A percentile compares a stretch with the other conserved stretches of the same genome.
These are phyloP conservation scores for Stephanodiscus minutulus DNA, from an alignment of 108 stramenopile species.

Conservation along the genomic window DNA sequence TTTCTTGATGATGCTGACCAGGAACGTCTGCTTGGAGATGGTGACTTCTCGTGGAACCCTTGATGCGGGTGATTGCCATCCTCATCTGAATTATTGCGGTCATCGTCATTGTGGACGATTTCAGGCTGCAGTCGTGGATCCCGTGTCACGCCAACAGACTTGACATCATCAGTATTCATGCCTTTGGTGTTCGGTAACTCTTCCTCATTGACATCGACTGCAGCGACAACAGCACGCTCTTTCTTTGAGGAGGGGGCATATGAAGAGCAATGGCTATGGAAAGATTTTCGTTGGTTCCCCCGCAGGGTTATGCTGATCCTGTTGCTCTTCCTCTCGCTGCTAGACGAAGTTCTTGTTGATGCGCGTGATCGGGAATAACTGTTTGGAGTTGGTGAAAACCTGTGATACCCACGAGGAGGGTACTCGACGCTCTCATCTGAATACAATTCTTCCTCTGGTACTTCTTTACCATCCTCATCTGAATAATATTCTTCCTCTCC, in stretches of 20 bases:
- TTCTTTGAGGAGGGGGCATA: background rate
- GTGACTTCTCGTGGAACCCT: too few species aligned
- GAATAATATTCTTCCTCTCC: conserved; percentile 2
- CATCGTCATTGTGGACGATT: background rate
- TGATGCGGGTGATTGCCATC: too few species aligned
- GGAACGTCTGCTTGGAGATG: too few species aligned
- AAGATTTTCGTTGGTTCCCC: background rate
- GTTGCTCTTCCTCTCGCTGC: background rate
- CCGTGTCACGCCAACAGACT: background rate
- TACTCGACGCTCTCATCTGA: background rate
- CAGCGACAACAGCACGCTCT: background rate
- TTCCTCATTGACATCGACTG: background rate
- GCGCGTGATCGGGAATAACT: background rate
- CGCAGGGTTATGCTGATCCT: background rate
- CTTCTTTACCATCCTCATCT: background rate
- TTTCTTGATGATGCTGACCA: too few species aligned
- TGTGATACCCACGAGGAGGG: conserved; percentile 5
- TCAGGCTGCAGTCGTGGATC: background rate
- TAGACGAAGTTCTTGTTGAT: background rate
- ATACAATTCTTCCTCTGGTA: too few species aligned
- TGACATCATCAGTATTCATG: background rate
- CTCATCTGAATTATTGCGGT: too few species aligned
- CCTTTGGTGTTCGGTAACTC: background rate
- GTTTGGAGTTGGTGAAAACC: background rate
- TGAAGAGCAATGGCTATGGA: background rate